Conservation (phyloP, 2,329 filamentous ascomycete genomes). For the Echinosphaeria canescens region DNA sequence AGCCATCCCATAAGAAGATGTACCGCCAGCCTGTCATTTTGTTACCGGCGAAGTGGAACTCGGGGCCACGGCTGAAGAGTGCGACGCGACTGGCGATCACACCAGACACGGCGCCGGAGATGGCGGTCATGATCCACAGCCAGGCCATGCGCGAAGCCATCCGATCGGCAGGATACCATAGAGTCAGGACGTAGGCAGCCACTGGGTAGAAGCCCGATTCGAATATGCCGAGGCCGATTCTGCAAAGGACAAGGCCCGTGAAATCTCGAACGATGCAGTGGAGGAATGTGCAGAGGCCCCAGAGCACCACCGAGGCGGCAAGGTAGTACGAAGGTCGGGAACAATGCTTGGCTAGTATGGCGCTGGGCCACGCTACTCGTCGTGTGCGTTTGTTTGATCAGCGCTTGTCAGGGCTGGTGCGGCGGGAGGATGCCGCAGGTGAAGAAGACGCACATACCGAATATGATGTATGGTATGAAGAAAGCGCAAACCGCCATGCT, state of each 20-base stretch:
- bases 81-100: constrained; percentile 12
- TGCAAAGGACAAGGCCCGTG: constrained; percentile 4
- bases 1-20: neutral
- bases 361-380: constrained; percentile 31
- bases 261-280: constrained; percentile 1
- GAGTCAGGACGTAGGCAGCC: constrained; percentile 33
- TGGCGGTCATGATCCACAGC: constrained; percentile 44
- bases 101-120: constrained; percentile 41
- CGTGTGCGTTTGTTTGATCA: too few relatives aligned
- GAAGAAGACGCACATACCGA: constrained; percentile 7
- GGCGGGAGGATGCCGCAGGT: too few relatives aligned
- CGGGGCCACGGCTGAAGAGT: constrained; percentile 27
- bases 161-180: constrained; percentile 44
- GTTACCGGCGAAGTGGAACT: too few relatives aligned
- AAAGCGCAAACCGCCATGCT: constrained; percentile 9
- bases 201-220: constrained; percentile 32
- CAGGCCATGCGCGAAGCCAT: constrained; percentile 30
- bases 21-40: neutral
- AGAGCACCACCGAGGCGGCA: constrained; percentile 34
- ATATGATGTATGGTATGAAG: constrained; percentile 43
- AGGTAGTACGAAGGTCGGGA: constrained; percentile 35
- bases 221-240: constrained; percentile 23
- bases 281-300: constrained; percentile 1
- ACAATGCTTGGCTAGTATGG: constrained; percentile 36
- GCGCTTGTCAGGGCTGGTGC: too few relatives aligned